A percentile compares a stretch with the other conserved stretches of the same genome.
Evolutionary conservation across 805 yeast genomes (phyloP).

Genomic region (Limtongia smithiae): DNA sequence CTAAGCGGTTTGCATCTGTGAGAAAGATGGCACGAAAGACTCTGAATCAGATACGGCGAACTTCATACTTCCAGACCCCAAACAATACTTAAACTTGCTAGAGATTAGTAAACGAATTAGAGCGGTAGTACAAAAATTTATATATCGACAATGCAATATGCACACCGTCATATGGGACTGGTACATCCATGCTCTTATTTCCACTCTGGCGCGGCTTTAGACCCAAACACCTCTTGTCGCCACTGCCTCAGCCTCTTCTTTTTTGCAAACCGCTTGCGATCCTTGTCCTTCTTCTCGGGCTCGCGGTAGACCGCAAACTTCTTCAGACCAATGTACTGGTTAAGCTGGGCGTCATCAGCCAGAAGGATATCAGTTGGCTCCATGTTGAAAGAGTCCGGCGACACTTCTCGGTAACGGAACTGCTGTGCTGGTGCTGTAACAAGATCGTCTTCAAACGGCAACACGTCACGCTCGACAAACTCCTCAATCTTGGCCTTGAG

Average conservation of each 20-base stretch:
- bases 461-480: conserved; percentile 70
- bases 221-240: conserved; percentile 77
- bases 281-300: conserved; percentile 65
- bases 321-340: conserved; percentile 81
- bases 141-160: no score
- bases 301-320: conserved; percentile 91
- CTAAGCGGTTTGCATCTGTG: no score
- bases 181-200: no score
- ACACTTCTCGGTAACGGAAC: conserved; percentile 88
- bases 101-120: no score
- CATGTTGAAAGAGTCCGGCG: conserved; percentile 89
- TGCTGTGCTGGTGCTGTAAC: conserved; percentile 35
- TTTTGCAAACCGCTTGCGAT: conserved; percentile 79
- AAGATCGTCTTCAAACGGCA: conserved; percentile 47
- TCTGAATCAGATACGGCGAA: no score
- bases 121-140: no score
- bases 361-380: conserved; percentile 79
- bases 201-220: conserved; percentile 44
- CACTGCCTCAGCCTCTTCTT: conserved; percentile 80
- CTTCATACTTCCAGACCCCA: no score
- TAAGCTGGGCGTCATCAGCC: conserved; percentile 84
- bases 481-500: conserved; percentile 62
- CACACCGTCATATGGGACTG: no score
- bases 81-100: no score
- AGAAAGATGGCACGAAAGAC: no score